Evolutionary conservation across 805 yeast genomes (phyloP), one percentile per base, ranked within the genome.

Genomic region (Kluyveromyces nonfermentans): DNA sequence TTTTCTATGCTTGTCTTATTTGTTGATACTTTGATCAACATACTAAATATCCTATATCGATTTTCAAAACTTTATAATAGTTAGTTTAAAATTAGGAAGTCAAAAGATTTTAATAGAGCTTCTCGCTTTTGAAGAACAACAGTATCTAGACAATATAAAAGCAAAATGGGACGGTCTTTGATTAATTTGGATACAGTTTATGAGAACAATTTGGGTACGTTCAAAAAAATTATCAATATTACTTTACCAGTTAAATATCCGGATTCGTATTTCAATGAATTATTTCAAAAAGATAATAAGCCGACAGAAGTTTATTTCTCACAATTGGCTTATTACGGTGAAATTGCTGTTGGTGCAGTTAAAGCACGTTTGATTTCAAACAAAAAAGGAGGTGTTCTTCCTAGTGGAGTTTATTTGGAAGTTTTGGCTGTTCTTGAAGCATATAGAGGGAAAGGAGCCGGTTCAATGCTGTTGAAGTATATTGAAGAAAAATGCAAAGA

Each of bases 341-440:
- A 83, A 55, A 74, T 84, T 5, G 87, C 95, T 7, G 90, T 87
- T 4, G 96, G 93, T 14, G 82, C 79, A 4, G 65, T 87, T 40
- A 78, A 80, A 47, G 81, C 83, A 44, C 64, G 73, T 42, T 70
- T 71, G 45, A 68, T 75, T 17, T 53, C 65, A 12, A 67, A 70
- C 37, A 68, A 66, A n/a, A 53, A 69, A 5, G 68, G 59, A 6
- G 62, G 56, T 2, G 45, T 51, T 16, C 50, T 60, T 21, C 81
- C 84, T 7, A 71, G 73, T 40, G 70, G 74, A 10, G 70, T 82
- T 1, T 81, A 82, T 57, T 72, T 84, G 28, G 84, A 82, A 59
- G 69, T 80, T 0, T 56, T 84, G 25, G 86, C 82, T 0, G 90
- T 87, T 6, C 63, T 86, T 47, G 68, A 74, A 37, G 72, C 79